Evolutionary conservation across 2,329 filamentous ascomycete species (phyloP).

Genomic region (Uncinocarpus reesii): DNA sequence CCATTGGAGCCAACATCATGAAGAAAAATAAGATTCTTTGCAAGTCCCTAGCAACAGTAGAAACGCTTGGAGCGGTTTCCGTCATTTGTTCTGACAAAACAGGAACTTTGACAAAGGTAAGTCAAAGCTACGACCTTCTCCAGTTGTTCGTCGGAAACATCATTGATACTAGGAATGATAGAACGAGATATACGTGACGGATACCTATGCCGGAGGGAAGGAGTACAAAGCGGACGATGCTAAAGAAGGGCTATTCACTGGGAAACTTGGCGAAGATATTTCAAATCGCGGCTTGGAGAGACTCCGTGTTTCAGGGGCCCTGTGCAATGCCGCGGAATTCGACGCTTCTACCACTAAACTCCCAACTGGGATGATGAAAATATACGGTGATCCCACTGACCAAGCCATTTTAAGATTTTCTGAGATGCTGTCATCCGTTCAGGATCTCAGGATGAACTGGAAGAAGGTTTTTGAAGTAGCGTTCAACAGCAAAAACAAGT

Average conservation of each 20-base stretch:
- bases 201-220: constrained; percentile 51
- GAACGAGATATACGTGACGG: constrained; percentile 64
- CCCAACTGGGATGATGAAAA: constrained; percentile 51
- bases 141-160: not conserved
- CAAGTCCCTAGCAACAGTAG: constrained; percentile 69
- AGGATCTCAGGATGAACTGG: constrained; percentile 53
- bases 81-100: constrained; percentile 71
- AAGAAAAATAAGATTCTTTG: constrained; percentile 64
- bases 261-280: constrained; percentile 19
- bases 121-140: not conserved
- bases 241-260: constrained; percentile 32
- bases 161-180: constrained; percentile 19
- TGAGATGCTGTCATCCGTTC: constrained; percentile 52
- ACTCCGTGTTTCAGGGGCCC: constrained; percentile 50
- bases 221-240: constrained; percentile 45
- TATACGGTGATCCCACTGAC: constrained; percentile 68
- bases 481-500: constrained; percentile 79
- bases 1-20: constrained; percentile 69
- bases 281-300: constrained; percentile 43
- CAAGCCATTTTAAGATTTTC: constrained; percentile 63
- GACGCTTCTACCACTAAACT: constrained; percentile 53
- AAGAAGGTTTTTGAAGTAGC: constrained; percentile 56
- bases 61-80: constrained; percentile 62
- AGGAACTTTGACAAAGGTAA: constrained; percentile 40
- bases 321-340: constrained; percentile 69